Evolutionary conservation across 2,329 filamentous ascomycete species (phyloP).

Genomic region (Colletotrichum sp.): DNA sequence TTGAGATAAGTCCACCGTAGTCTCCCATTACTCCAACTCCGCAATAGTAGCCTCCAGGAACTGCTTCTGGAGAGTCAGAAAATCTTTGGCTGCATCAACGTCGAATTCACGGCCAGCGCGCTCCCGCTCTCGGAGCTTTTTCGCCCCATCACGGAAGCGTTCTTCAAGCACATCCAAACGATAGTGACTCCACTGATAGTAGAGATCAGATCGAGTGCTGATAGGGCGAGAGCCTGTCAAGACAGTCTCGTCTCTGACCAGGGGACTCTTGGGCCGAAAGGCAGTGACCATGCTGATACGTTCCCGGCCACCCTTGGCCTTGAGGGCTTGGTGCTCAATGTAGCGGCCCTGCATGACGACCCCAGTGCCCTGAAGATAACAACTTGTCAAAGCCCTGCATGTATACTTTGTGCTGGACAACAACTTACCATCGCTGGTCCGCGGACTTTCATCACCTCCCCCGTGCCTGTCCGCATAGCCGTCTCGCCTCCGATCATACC

Average conservation of each 20-base stretch:
- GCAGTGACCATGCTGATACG: conserved; percentile 71
- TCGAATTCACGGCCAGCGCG: not conserved
- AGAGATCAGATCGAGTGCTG: conserved; percentile 62
- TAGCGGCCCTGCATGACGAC: conserved; percentile 71
- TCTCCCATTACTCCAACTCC: not conserved
- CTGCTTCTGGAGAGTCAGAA: not conserved
- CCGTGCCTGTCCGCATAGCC: conserved; percentile 57
- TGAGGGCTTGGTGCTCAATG: conserved; percentile 69
- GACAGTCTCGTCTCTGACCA: conserved; percentile 63
- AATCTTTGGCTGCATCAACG: not conserved
- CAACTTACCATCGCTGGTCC: conserved; percentile 59
- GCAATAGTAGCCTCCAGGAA: not conserved
- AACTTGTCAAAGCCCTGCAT: not conserved
- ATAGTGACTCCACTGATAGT: conserved; percentile 67
- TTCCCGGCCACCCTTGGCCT: conserved; percentile 63
- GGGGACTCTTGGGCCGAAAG: conserved; percentile 63
- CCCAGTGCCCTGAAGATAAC: conserved; percentile 56
- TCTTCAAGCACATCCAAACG: conserved; percentile 68
- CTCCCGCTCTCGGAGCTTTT: not conserved
- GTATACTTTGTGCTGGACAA: conserved; percentile 26
- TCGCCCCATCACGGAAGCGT: conserved; percentile 36
- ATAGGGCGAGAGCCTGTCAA: conserved; percentile 66
- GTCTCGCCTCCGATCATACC: conserved; percentile 72
- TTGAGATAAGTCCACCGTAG: not conserved
- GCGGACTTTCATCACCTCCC: conserved; percentile 62